Conservation (phyloP, 2,329 filamentous ascomycete species). For the Colletotrichum noveboracense region DNA sequence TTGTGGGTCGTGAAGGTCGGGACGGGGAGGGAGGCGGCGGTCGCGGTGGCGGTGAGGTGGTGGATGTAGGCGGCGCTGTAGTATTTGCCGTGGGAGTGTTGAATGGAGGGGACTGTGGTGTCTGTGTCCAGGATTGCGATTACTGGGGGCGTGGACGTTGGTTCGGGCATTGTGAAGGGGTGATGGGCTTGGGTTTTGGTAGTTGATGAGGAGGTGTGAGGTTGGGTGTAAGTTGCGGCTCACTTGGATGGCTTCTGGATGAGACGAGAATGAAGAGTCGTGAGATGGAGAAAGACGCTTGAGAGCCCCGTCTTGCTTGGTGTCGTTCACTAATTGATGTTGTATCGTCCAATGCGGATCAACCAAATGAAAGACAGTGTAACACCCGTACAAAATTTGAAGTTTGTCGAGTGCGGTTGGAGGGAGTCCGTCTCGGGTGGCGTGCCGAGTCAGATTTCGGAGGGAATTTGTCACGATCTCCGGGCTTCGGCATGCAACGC, state of each 20-base stretch:
- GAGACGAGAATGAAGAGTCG: background rate
- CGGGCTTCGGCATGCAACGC: background rate
- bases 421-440: background rate
- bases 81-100: background rate
- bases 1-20: slow-evolving; percentile 31
- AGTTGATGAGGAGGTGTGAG: background rate
- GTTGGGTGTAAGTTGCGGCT: background rate
- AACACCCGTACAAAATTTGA: background rate
- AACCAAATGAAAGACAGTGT: background rate
- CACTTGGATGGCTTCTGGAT: background rate
- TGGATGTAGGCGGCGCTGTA: slow-evolving; percentile 9
- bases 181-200: background rate
- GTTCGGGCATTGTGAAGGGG: background rate
- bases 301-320: accelerated
- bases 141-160: background rate
- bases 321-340: background rate
- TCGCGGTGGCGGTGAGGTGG: background rate
- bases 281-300: background rate
- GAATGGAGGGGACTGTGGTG: slow-evolving; percentile 2
- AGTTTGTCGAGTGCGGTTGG: background rate
- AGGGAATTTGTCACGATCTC: background rate
- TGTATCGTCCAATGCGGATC: background rate
- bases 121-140: slow-evolving; percentile 13
- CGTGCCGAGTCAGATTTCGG: background rate
- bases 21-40: slow-evolving; percentile 2